Percentiles rank a stretch among this genome's conserved stretches.
These are phyloP conservation scores for Fusarium austroafricanum DNA, from an alignment of 2,329 filamentous ascomycete species.

Conservation along the genomic window DNA sequence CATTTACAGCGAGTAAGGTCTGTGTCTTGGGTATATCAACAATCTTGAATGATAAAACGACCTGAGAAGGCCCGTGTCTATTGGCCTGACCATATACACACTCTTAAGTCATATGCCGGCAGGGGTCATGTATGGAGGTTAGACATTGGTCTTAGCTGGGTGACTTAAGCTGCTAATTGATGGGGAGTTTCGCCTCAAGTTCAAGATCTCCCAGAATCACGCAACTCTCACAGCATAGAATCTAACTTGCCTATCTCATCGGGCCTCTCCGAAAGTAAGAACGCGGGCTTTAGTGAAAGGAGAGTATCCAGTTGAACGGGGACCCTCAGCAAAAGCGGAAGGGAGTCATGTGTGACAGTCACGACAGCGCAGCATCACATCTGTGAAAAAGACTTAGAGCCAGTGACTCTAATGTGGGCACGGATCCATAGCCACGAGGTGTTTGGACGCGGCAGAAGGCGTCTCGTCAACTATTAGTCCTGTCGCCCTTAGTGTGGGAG, in stretches of 20 bases:
- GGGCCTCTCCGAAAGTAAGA: slow-evolving; percentile 6
- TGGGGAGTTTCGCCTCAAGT: not conserved
- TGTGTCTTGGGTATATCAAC: not conserved
- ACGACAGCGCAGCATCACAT: slow-evolving; percentile 23
- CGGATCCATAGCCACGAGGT: slow-evolving; percentile 20
- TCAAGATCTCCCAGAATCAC: not conserved
- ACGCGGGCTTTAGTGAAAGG: slow-evolving; percentile 9
- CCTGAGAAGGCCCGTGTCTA: not conserved
- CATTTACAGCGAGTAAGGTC: not conserved
- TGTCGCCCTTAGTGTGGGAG: not conserved
- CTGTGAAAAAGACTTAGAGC: slow-evolving; percentile 5
- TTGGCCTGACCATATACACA: not conserved
- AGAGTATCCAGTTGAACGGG: slow-evolving; percentile 1
- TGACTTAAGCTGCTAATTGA: not conserved
- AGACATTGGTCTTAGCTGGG: not conserved
- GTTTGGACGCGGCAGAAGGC: slow-evolving; percentile 36
- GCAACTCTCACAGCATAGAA: not conserved
- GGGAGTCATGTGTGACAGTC: slow-evolving; percentile 29
- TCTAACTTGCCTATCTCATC: slow-evolving; percentile 7
- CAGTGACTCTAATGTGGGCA: slow-evolving; percentile 3
- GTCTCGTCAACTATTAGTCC: slow-evolving; percentile 11
- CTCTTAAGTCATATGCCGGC: not conserved
- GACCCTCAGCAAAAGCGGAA: slow-evolving; percentile 12
- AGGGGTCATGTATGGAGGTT: not conserved
- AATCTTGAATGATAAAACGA: not conserved